Base-by-base conservation (phyloP, 2,329 filamentous ascomycete species). In the Colletotrichum shisoi region DNA sequence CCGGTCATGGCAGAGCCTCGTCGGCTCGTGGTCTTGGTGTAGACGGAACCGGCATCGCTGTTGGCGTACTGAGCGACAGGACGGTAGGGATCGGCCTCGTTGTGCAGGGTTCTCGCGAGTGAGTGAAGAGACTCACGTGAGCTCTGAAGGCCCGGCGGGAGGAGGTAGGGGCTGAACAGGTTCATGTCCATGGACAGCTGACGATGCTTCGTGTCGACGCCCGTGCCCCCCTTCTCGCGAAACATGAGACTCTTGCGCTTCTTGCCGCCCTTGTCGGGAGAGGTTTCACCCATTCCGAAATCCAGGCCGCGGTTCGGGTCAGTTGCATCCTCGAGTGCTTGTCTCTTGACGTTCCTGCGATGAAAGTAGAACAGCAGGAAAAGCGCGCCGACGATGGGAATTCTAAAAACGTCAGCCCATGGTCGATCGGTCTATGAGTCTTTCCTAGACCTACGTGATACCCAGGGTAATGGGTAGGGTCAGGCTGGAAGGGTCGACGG, bases 281-380 rank as follows among this genome's bases (percentile, higher is more conserved):
- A 60, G 39, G 81, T 77, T 63, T 90, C 79, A 44, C 80, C 92
- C 74, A 97, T 79, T 42, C 95, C 95, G 75, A 97, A 99, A 77
- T 99, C 95, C 75, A 98, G 85, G 0, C 93, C 95, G 75, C 91
- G 94, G 78, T 96, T 92, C 71, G 92, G 92, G 77, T 97, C 94
- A 70, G 91, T 88, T 19, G 85, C 84, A 79, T 99, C 95, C 79
- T 99, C 95, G 66, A 84, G 80, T 62, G 83, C 83, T 70, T 93
- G 83, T 73, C 88, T 93, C 76, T 85, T 87, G 45, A 91, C 79
- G 73, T 93, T 91, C 76, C 92, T 86, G 59, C 92, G 87, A 76
- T 97, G 94, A 42, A 99, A 84, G 74, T 89, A 90, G 70, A 94
- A 74, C 45, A 97, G 81, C 1, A 93, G 85, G 54, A 87, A 75